Conservation (phyloP, 2,329 filamentous ascomycete species). For the Cercospora sesami region DNA sequence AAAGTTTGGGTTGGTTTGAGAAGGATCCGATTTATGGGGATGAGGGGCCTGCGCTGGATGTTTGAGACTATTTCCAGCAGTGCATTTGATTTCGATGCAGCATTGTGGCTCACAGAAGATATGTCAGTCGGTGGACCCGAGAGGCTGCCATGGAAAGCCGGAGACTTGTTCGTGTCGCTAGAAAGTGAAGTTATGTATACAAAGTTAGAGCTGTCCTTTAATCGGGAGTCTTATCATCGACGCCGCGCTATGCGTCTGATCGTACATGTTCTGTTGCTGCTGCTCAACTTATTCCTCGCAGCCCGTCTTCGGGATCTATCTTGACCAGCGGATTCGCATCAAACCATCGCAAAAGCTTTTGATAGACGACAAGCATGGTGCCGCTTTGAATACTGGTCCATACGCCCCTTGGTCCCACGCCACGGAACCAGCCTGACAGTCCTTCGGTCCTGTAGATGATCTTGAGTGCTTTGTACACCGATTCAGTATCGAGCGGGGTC, state of each 20-base stretch:
- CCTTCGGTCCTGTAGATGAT: constrained; percentile 92
- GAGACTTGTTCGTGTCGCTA: neutral
- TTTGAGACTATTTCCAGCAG: constrained; percentile 30
- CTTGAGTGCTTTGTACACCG: constrained; percentile 76
- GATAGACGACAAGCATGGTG: constrained; percentile 95
- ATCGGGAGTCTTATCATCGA: neutral
- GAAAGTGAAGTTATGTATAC: constrained; percentile 8
- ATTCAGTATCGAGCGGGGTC: constrained; percentile 81
- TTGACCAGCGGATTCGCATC: constrained; percentile 54
- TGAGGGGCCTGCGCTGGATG: constrained; percentile 53
- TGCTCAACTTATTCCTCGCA: constrained; percentile 25
- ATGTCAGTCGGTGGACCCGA: no score
- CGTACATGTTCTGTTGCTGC: constrained; percentile 4
- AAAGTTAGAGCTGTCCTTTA: constrained; percentile 6
- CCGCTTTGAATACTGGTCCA: constrained; percentile 98
- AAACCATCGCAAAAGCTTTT: constrained; percentile 77
- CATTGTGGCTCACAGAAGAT: no score
- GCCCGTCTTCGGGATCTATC: constrained; percentile 28
- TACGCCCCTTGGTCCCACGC: constrained; percentile 85
- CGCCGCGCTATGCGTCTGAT: constrained; percentile 2
- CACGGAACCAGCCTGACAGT: constrained; percentile 85
- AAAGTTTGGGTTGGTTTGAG: constrained; percentile 56
- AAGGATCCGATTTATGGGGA: constrained; percentile 62
- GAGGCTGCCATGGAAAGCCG: no score
- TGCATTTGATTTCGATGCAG: neutral